A percentile compares a stretch with the other conserved stretches of the same genome.
Conservation (phyloP, 352 stramenopile genomes). For the Pythium utonaiense region DNA sequence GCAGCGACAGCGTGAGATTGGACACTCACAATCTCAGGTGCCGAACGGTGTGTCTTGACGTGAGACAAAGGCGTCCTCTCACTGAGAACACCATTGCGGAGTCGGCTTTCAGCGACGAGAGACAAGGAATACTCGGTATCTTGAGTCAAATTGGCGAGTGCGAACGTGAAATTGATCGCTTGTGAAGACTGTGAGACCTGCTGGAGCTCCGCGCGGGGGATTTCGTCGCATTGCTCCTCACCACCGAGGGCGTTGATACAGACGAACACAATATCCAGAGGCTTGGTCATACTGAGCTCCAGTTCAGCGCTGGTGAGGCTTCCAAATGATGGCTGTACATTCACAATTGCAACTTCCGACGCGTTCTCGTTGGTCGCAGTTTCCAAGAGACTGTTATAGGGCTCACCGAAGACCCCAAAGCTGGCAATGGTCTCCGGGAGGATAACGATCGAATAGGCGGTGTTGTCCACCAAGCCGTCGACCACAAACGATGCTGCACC, state of each 20-base stretch:
- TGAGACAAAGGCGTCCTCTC: slow-evolving; percentile 2
- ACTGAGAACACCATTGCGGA: slow-evolving; percentile 56
- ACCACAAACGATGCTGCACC: slow-evolving; percentile 18
- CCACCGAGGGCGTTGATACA: slow-evolving; percentile 23
- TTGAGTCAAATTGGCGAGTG: slow-evolving; percentile 51
- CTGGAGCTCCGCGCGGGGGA: slow-evolving; percentile 30
- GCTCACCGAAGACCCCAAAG: slow-evolving; percentile 51
- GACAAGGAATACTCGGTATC: slow-evolving; percentile 38
- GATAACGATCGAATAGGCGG: slow-evolving; percentile 49
- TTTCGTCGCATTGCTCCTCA: slow-evolving; percentile 28
- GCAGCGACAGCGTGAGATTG: slow-evolving; percentile 27
- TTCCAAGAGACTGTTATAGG: slow-evolving; percentile 44
- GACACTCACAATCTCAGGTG: slow-evolving; percentile 28
- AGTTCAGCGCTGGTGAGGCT: slow-evolving; percentile 40
- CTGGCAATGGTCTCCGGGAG: slow-evolving; percentile 64
- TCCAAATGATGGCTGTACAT: slow-evolving; percentile 29
- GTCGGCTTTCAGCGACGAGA: slow-evolving; percentile 53
- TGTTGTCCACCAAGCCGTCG: slow-evolving; percentile 38
- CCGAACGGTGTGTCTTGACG: slow-evolving; percentile 43
- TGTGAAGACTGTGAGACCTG: slow-evolving; percentile 7
- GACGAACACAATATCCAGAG: slow-evolving; percentile 47
- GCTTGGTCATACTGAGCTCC: slow-evolving; percentile 51
- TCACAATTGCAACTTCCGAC: slow-evolving; percentile 39
- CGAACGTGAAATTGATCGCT: slow-evolving; percentile 33
- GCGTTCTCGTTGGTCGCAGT: slow-evolving; percentile 63